These are phyloP conservation scores for Quercus tomentella DNA, from an alignment of 331 rosid genomes.

Conservation along the genomic window DNA sequence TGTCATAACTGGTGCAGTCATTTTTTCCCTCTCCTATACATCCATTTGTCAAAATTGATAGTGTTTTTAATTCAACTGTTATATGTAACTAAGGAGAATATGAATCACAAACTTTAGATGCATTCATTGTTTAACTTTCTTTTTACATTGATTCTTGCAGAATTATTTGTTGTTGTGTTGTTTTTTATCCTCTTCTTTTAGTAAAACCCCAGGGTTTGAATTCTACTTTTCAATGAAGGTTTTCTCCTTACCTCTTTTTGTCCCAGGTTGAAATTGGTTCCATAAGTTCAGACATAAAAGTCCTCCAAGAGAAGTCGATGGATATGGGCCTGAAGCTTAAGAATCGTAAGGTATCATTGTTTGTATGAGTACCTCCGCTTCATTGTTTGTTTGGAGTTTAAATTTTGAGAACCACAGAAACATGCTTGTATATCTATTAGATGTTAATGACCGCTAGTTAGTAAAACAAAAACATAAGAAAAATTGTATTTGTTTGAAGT, in stretches of 20 bases:
- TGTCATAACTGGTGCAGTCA: background rate
- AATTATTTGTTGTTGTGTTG: background rate
- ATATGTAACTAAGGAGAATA: background rate
- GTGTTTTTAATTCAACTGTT: background rate
- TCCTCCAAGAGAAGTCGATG: slow-evolving; percentile 97
- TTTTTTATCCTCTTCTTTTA: background rate
- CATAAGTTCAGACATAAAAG: slow-evolving; percentile 81
- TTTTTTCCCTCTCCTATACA: background rate
- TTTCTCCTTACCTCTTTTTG: background rate
- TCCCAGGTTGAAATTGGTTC: slow-evolving; percentile 89
- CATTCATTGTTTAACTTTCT: background rate
- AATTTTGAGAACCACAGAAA: background rate
- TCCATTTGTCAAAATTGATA: background rate
- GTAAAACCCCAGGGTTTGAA: background rate
- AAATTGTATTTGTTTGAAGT: background rate
- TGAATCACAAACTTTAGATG: background rate
- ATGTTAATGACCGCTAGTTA: background rate
- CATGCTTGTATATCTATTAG: background rate
- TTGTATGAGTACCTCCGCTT: background rate
- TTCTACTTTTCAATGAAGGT: background rate
- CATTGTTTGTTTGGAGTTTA: background rate
- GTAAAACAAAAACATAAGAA: background rate
- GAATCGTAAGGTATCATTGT: slow-evolving; percentile 85
- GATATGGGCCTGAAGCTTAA: slow-evolving; percentile 94
- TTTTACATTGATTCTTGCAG: background rate